Percentiles rank a stretch among this genome's conserved stretches.
These are phyloP conservation scores for Chenopodium quinoa DNA, from an alignment of 148 eudicot species.

Conservation along the genomic window DNA sequence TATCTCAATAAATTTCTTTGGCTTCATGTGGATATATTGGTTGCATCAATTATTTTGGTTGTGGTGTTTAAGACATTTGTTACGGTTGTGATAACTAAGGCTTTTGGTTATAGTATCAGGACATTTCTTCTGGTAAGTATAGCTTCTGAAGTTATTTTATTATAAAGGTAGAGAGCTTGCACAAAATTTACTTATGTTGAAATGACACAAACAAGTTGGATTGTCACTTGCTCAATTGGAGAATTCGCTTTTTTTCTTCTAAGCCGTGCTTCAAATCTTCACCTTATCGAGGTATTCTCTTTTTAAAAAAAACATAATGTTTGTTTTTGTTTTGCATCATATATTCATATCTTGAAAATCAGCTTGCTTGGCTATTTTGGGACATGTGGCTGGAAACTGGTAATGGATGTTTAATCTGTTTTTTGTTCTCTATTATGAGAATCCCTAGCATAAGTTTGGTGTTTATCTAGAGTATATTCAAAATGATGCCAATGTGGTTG, in stretches of 20 bases:
- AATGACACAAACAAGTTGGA: constrained; percentile 62
- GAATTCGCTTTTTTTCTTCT: constrained; percentile 96
- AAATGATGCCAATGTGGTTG: no score
- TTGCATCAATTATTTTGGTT: constrained; percentile 90
- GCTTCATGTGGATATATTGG: constrained; percentile 95
- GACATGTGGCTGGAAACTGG: neutral
- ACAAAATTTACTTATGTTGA: constrained; percentile 14
- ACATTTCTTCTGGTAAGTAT: constrained; percentile 81
- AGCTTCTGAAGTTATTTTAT: constrained; percentile 19
- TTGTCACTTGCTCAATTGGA: constrained; percentile 94
- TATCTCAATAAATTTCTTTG: constrained; percentile 96
- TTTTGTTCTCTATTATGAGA: neutral
- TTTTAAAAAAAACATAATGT: neutral
- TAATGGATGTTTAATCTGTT: neutral
- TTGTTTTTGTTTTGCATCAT: neutral
- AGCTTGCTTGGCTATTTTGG: neutral
- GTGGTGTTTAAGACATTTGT: constrained; percentile 84
- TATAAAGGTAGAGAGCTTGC: constrained; percentile 18
- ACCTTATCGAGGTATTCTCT: constrained; percentile 73
- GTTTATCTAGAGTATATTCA: neutral
- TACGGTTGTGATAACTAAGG: constrained; percentile 66
- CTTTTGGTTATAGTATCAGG: constrained; percentile 75
- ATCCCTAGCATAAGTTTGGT: neutral
- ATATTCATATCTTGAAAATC: neutral
- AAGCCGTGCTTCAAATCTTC: constrained; percentile 90